These are phyloP conservation scores for Claviceps monticola DNA, from an alignment of 2,329 filamentous ascomycete genomes.

Conservation along the genomic window DNA sequence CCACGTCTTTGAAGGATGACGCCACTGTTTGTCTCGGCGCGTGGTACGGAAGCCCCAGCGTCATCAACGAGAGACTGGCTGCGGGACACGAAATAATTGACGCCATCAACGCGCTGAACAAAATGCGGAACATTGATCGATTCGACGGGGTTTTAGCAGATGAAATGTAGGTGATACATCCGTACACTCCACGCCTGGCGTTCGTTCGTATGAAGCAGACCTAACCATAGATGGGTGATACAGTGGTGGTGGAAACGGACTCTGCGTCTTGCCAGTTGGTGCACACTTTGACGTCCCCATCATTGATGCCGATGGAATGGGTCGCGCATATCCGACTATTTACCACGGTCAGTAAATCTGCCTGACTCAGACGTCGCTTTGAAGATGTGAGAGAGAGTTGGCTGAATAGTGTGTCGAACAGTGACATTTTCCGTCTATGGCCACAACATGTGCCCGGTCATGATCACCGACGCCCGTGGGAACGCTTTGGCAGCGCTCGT, in stretches of 20 bases:
- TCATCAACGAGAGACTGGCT: constrained; percentile 24
- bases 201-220: neutral
- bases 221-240: neutral
- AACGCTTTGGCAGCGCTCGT: constrained; percentile 22
- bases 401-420: constrained; percentile 4
- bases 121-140: constrained; percentile 16
- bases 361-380: too few species aligned
- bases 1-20: constrained; percentile 21
- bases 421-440: constrained; percentile 26
- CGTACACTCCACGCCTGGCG: too few species aligned
- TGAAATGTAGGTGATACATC: constrained; percentile 20
- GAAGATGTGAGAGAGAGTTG: neutral
- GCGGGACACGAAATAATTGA: constrained; percentile 22
- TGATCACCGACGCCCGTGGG: constrained; percentile 22
- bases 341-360: constrained; percentile 15
- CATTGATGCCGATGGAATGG: constrained; percentile 25
- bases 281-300: constrained; percentile 23
- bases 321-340: constrained; percentile 24
- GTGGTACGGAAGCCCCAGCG: constrained; percentile 30
- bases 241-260: constrained; percentile 25
- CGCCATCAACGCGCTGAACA: constrained; percentile 22
- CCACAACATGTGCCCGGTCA: constrained; percentile 21
- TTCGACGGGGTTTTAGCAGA: constrained; percentile 22
- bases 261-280: constrained; percentile 19
- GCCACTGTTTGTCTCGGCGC: constrained; percentile 28